Percentiles rank a stretch among this genome's conserved stretches.
Conservation (phyloP, 2,329 filamentous ascomycete genomes). For the Penicillium sp. region DNA sequence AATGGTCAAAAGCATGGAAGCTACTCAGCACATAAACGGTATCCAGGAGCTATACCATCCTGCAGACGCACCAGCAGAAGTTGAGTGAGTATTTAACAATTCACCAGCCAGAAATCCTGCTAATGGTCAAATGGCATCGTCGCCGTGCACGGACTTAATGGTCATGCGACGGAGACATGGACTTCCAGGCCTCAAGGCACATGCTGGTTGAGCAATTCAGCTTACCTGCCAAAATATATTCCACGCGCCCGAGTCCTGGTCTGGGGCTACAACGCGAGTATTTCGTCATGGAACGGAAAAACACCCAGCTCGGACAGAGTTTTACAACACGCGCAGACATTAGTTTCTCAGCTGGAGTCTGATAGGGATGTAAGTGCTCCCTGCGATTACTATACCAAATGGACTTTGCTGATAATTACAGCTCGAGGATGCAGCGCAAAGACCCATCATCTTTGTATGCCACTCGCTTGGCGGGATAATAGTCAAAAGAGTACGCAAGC, state of each 20-base stretch:
- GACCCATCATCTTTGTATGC: constrained; percentile 42
- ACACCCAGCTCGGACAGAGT: constrained; percentile 25
- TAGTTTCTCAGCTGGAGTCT: constrained; percentile 33
- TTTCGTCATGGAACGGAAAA: constrained; percentile 21
- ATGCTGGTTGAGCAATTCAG: constrained; percentile 36
- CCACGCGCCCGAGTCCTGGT: constrained; percentile 28
- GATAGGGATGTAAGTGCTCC: constrained; percentile 29
- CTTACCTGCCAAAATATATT: constrained; percentile 32
- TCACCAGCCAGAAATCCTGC: too few species aligned
- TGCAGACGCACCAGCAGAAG: too few species aligned
- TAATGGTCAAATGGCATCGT: constrained; percentile 29
- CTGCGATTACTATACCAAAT: too few species aligned
- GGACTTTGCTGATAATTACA: constrained; percentile 6
- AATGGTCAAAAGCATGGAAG: too few species aligned
- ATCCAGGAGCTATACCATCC: too few species aligned
- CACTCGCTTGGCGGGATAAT: constrained; percentile 44
- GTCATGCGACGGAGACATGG: constrained; percentile 40
- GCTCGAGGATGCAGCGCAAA: constrained; percentile 31
- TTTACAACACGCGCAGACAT: constrained; percentile 36
- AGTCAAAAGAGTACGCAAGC: constrained; percentile 40
- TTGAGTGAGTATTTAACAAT: too few species aligned
- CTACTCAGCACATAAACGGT: too few species aligned
- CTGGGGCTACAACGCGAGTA: constrained; percentile 33
- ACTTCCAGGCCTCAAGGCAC: constrained; percentile 27
- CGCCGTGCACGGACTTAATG: constrained; percentile 45